A percentile compares a stretch with the other conserved stretches of the same genome.
Conservation (phyloP, 257 asterid genomes). For the Galeopsis tetrahit region DNA sequence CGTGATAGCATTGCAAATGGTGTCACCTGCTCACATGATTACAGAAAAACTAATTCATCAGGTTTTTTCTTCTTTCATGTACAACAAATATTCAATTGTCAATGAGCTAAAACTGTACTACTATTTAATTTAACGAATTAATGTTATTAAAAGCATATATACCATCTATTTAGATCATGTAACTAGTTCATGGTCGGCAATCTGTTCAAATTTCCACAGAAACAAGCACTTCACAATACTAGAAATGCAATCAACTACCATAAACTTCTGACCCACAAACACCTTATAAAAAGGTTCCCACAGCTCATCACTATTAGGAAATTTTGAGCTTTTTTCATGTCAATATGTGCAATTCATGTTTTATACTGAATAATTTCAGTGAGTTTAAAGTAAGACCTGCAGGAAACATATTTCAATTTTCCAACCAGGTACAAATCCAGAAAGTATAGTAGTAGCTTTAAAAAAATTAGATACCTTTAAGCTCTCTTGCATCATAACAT, state of each 20-base stretch:
- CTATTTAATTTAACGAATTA: not conserved
- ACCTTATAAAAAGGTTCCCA: not conserved
- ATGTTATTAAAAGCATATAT: not conserved
- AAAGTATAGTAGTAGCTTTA: not conserved
- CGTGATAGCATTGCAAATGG: conserved; percentile 96
- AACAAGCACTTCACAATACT: not conserved
- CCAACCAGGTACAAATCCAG: not conserved
- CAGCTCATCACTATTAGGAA: not conserved
- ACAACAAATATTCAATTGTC: not conserved
- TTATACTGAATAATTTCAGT: not conserved
- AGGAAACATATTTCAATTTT: not conserved
- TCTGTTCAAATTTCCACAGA: not conserved
- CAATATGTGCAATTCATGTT: not conserved
- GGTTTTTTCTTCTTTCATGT: not conserved
- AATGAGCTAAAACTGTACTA: not conserved
- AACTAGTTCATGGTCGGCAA: not conserved
- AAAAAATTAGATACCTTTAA: conserved; percentile 61
- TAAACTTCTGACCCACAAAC: not conserved
- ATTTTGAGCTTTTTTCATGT: not conserved
- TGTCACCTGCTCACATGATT: conserved; percentile 68
- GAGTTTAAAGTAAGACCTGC: not conserved
- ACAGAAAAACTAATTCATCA: conserved; percentile 17
- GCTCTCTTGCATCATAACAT: conserved; percentile 96
- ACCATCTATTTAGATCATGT: not conserved
- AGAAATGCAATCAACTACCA: not conserved